Percentiles rank a stretch among this genome's conserved stretches.
phyloP scores from a whole-genome alignment of 1,284 basidiomycete genomes.

The Microbotryum saponariae region DNA sequence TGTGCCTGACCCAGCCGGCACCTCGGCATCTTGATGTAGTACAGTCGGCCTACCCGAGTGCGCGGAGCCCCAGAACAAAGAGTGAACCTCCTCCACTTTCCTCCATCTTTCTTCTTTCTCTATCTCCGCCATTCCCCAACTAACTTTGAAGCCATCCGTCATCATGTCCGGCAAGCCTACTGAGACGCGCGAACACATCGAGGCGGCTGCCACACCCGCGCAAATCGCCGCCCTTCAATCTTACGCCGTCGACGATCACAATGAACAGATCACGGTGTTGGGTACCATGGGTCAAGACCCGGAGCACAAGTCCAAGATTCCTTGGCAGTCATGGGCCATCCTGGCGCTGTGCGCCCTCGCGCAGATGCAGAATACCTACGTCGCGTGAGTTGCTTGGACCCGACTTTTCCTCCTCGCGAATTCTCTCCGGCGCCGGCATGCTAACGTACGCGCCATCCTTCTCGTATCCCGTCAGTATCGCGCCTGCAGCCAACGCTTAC shows the following conservation, averaged over 20 bases:
- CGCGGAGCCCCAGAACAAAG: too few species aligned
- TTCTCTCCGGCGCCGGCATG: not conserved
- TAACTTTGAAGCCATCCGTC: too few species aligned
- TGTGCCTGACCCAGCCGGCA: too few species aligned
- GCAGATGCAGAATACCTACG: slow-evolving; percentile 10
- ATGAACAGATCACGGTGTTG: slow-evolving; percentile 7
- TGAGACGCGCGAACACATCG: not conserved
- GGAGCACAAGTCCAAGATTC: slow-evolving; percentile 1
- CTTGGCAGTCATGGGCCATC: slow-evolving; percentile 3
- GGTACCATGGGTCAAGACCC: slow-evolving; percentile 16
- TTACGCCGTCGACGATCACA: slow-evolving; percentile 10
- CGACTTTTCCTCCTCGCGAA: not conserved
- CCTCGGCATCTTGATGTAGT: too few species aligned
- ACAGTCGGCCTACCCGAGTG: too few species aligned
- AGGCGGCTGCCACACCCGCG: not conserved
- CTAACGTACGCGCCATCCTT: not conserved
- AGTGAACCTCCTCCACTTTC: not conserved
- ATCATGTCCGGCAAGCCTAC: slow-evolving; percentile 8
- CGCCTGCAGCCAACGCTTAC: slow-evolving; percentile 13
- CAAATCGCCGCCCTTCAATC: not conserved
- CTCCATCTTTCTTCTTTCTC: not conserved
- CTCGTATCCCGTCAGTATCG: not conserved
- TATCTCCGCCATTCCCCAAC: not conserved
- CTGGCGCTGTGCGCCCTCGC: slow-evolving; percentile 6
- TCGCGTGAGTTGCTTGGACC: not conserved